phyloP scores from a whole-genome alignment of 176 grass and related monocot species.

The Aegilops umbellulata region DNA sequence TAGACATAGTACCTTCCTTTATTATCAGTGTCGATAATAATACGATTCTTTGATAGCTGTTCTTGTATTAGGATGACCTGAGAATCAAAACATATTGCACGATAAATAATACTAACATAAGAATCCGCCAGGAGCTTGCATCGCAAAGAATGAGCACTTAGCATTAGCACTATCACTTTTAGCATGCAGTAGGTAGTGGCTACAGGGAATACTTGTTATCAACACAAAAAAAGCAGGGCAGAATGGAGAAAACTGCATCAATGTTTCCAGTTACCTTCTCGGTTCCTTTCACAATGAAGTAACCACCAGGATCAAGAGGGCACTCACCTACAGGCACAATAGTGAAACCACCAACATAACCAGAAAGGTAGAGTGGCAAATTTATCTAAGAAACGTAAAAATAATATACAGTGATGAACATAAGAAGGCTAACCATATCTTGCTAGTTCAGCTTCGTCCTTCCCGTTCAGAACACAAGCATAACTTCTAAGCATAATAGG shows the following conservation, averaged over 20 bases:
- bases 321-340: conserved; percentile 67
- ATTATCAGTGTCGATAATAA: conserved; percentile 80
- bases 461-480: conserved; percentile 63
- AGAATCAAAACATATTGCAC: conserved; percentile 24
- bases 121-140: background rate
- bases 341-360: conserved; percentile 17
- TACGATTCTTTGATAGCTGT: conserved; percentile 95
- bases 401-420: background rate
- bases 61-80: conserved; percentile 99
- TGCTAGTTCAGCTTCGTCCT: conserved; percentile 80
- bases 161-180: background rate
- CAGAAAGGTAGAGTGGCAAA: conserved; percentile 3
- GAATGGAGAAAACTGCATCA: background rate
- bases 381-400: background rate
- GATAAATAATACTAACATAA: conserved; percentile 2
- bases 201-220: background rate
- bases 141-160: conserved; percentile 4
- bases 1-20: conserved; percentile 60
- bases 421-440: conserved; percentile 54
- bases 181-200: background rate
- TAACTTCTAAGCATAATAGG: conserved; percentile 91
- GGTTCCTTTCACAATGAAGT: conserved; percentile 93
- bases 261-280: conserved; percentile 67
- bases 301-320: conserved; percentile 95
- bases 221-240: background rate